Evolutionary conservation across 2,329 filamentous ascomycete genomes (phyloP).

Genomic region (Malbranchea cinnamomea): DNA sequence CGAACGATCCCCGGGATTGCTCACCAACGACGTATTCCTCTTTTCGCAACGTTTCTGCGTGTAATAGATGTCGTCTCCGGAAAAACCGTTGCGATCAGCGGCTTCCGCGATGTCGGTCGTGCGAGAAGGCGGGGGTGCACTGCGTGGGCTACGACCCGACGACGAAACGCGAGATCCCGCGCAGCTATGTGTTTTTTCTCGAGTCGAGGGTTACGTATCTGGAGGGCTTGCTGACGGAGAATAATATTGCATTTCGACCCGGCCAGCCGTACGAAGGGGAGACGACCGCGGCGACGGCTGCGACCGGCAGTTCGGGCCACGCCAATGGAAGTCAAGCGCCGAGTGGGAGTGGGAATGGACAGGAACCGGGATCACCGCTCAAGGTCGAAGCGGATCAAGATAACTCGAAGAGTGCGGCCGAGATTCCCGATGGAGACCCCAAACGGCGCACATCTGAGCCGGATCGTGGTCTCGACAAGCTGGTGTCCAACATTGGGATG

Average conservation of each 20-base stretch:
- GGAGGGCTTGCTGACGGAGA: slow-evolving; percentile 55
- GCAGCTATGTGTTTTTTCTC: slow-evolving; percentile 87
- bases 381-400: too few species aligned
- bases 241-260: slow-evolving; percentile 57
- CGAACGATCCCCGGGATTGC: slow-evolving; percentile 10
- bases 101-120: slow-evolving; percentile 77
- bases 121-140: slow-evolving; percentile 79
- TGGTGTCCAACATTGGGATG: slow-evolving; percentile 57
- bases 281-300: slow-evolving; percentile 26
- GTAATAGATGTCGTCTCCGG: slow-evolving; percentile 77
- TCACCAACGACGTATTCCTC: slow-evolving; percentile 24
- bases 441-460: slow-evolving; percentile 42
- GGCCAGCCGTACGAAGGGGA: slow-evolving; percentile 51
- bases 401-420: too few species aligned
- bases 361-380: too few species aligned
- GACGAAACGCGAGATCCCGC: slow-evolving; percentile 86
- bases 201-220: slow-evolving; percentile 75
- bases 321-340: too few species aligned
- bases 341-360: too few species aligned
- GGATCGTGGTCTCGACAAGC: slow-evolving; percentile 40
- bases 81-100: slow-evolving; percentile 95
- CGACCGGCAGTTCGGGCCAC: too few species aligned
- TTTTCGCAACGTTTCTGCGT: slow-evolving; percentile 83
- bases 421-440: too few species aligned
- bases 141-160: slow-evolving; percentile 96